Conservation (phyloP, 2,329 filamentous ascomycete species). For the Claviceps fusiformis region DNA sequence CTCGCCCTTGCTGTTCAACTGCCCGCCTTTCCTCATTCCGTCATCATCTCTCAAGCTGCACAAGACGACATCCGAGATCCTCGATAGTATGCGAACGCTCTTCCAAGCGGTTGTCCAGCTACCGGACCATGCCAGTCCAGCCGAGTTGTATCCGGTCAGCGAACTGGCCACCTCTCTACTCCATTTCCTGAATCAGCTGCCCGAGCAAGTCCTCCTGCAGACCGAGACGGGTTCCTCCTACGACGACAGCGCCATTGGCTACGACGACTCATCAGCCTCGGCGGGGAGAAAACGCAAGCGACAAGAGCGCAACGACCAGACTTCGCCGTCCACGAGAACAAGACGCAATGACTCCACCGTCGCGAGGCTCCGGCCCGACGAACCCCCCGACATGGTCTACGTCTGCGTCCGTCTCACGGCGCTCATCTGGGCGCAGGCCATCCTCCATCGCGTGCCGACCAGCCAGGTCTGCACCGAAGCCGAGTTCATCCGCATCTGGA, state of each 20-base stretch:
- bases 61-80: conserved; percentile 30
- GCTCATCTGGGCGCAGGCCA: conserved; percentile 33
- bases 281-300: conserved; percentile 8
- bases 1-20: conserved; percentile 30
- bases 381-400: conserved; percentile 30
- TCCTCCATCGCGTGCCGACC: conserved; percentile 28
- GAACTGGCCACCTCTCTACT: conserved; percentile 27
- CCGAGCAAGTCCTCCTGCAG: conserved; percentile 14
- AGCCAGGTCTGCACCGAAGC: conserved; percentile 22
- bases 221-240: neutral
- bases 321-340: neutral
- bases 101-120: conserved; percentile 28
- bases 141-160: conserved; percentile 25
- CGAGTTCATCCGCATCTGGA: conserved; percentile 32
- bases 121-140: conserved; percentile 18
- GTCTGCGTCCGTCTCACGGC: conserved; percentile 31
- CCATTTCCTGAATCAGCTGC: conserved; percentile 22
- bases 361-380: conserved; percentile 5
- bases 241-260: neutral
- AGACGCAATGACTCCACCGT: conserved; percentile 2
- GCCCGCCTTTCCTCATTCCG: conserved; percentile 28
- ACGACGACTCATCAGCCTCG: neutral
- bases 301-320: conserved; percentile 1
- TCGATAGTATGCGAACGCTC: conserved; percentile 37
- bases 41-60: conserved; percentile 30